A percentile compares a stretch with the other conserved stretches of the same genome.
These are phyloP conservation scores for Aspergillus hiratsukae DNA, from an alignment of 2,329 filamentous ascomycete species.

Conservation along the genomic window DNA sequence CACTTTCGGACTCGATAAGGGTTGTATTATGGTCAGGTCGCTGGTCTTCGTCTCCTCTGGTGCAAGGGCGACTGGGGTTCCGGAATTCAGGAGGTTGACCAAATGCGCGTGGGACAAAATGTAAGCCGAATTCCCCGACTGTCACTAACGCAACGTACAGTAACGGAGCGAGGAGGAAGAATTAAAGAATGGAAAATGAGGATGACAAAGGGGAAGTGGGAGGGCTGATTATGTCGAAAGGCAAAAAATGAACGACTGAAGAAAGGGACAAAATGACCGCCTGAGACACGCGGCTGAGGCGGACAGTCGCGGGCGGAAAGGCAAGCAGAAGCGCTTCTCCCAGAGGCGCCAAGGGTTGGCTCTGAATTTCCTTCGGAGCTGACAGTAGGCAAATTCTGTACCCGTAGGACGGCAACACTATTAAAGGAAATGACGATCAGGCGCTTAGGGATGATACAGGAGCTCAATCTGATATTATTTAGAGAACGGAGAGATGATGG, in stretches of 20 bases:
- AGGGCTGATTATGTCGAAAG: not conserved
- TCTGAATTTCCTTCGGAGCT: not conserved
- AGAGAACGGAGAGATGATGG: not conserved
- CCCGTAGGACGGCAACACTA: not conserved
- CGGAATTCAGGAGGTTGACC: not conserved
- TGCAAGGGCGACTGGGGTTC: not conserved
- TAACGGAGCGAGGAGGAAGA: not conserved
- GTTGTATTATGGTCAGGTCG: not conserved
- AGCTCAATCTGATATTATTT: not conserved
- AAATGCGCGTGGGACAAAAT: not conserved
- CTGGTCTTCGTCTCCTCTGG: not conserved
- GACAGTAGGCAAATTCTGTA: not conserved
- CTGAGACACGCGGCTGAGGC: not conserved
- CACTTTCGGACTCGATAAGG: not conserved
- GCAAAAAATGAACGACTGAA: not conserved
- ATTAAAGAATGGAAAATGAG: constrained; percentile 2
- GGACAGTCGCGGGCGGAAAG: not conserved
- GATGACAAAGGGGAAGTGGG: constrained; percentile 8
- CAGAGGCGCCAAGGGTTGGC: not conserved
- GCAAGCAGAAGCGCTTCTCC: not conserved
- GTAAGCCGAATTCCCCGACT: not conserved
- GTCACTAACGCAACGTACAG: not conserved
- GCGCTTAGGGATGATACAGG: not conserved
- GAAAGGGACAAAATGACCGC: not conserved
- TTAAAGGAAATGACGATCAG: not conserved